Base-by-base conservation (phyloP, 768 basidiomycete genomes). In the Russula brevipes region DNA sequence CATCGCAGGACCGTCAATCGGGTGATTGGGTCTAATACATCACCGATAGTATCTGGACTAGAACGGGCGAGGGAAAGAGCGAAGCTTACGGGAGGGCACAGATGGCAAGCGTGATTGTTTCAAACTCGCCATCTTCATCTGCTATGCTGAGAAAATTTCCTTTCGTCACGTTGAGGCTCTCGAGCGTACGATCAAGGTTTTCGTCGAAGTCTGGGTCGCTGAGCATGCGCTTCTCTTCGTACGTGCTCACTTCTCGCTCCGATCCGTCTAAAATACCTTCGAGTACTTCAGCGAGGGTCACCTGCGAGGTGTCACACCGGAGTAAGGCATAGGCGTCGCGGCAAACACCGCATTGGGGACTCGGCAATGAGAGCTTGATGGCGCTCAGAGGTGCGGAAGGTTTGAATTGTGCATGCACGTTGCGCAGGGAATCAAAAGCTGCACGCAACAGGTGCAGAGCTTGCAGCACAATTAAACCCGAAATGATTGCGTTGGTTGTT, bases 401-500 rank as follows among this genome's bases (percentile, higher is more conserved):
- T 69, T 91, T 91, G 70, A 89, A 85, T 72, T 90, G 88, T 5
- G 87, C 71, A 71, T 91, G 89, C 10, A 96, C 87, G 68, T 86
- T 90, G 61, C 89, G 86, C 46, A 91, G 74, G 44, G 76, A 73
- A 41, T 77, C 70, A 70, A 87, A 83, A 12, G 80, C 82, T 68
- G 81, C 83, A 42, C 85, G 86, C 41, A 98, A 79, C 47, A 97
- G 79, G 61, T 94, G 88, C 24, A 98, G 76, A 0, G 94, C 90
- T 73, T 98, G 95, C 50, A 98, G 81, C 30, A 98, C 94, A 71
- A 98, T 94, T 44, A 96, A 78, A 0, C 96, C 97, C 0, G 97
- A 89, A 68, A 98, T 86, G 73, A 99, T 91, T 10, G 97, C 97
- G 73, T 99, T 99, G 30, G 97, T 99, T 4, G 97, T 99, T 5